A percentile compares a stretch with the other conserved stretches of the same genome.
phyloP scores from a whole-genome alignment of 805 yeast species.

The Wilhelminamyces savonicus region DNA sequence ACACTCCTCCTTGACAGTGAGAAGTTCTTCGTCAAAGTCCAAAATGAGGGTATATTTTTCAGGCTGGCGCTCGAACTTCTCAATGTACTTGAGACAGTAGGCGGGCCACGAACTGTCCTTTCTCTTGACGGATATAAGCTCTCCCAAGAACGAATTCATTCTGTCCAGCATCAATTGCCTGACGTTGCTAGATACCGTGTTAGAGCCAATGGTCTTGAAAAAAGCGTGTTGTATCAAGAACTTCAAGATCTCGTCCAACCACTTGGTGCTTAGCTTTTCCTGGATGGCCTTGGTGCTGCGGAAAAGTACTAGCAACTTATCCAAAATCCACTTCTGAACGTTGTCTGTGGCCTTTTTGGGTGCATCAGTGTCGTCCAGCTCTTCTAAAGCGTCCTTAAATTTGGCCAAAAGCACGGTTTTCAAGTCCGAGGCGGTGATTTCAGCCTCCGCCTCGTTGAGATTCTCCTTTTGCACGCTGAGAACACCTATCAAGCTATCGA shows the following conservation, averaged over 20 bases:
- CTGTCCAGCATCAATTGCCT: slow-evolving; percentile 50
- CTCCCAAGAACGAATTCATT: slow-evolving; percentile 61
- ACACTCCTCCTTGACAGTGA: slow-evolving; percentile 41
- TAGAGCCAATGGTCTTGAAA: slow-evolving; percentile 19
- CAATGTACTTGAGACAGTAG: slow-evolving; percentile 37
- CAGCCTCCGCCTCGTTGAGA: slow-evolving; percentile 6
- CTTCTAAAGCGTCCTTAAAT: slow-evolving; percentile 15
- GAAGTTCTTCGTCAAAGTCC: slow-evolving; percentile 55
- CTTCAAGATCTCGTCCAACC: slow-evolving; percentile 31
- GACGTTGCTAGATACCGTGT: slow-evolving; percentile 25
- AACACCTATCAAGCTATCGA: slow-evolving; percentile 31
- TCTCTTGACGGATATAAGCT: slow-evolving; percentile 41
- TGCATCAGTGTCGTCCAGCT: slow-evolving; percentile 14
- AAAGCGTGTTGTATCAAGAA: slow-evolving; percentile 37
- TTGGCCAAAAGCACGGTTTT: slow-evolving; percentile 16
- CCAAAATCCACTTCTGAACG: slow-evolving; percentile 53
- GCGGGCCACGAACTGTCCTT: slow-evolving; percentile 57
- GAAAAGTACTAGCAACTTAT: slow-evolving; percentile 38
- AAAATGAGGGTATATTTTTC: slow-evolving; percentile 14
- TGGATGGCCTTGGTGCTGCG: slow-evolving; percentile 6
- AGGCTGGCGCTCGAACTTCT: slow-evolving; percentile 17
- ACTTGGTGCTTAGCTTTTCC: slow-evolving; percentile 6
- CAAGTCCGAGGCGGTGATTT: slow-evolving; percentile 12
- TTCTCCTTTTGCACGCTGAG: slow-evolving; percentile 10
- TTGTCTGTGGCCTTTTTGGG: slow-evolving; percentile 11